Evolutionary conservation across 176 grass and related monocot genomes (phyloP).

Genomic region (Hyparrhenia diplandra): DNA sequence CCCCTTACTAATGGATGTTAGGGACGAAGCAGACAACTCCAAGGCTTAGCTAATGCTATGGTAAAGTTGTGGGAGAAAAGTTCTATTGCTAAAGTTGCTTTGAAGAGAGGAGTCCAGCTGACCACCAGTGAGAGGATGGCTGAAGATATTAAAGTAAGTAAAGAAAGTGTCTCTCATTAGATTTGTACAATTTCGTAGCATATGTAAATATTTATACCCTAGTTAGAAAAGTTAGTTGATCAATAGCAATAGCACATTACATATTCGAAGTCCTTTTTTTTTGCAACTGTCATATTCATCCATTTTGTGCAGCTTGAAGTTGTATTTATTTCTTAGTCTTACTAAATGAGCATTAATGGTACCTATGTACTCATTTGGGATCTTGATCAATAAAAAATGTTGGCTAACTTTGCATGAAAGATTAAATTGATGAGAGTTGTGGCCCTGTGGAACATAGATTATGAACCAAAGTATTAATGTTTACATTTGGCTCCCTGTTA

Average conservation of each 20-base stretch:
- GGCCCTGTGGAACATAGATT: background rate
- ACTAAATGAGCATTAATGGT: background rate
- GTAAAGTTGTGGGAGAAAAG: constrained; percentile 91
- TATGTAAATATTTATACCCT: background rate
- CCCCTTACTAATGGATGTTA: constrained; percentile 28
- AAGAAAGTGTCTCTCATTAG: background rate
- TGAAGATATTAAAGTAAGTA: constrained; percentile 87
- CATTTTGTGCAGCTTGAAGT: constrained; percentile 5
- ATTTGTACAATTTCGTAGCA: background rate
- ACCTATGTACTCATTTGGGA: too few relatives aligned
- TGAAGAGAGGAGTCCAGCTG: constrained; percentile 88
- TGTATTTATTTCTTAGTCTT: background rate
- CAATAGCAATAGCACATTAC: background rate
- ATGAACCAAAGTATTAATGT: background rate
- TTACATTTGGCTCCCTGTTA: background rate
- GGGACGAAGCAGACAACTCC: constrained; percentile 88
- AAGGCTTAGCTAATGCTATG: constrained; percentile 85
- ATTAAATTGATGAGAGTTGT: background rate
- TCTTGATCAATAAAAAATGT: background rate
- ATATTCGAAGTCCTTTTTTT: background rate
- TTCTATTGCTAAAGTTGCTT: constrained; percentile 84
- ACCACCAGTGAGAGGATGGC: constrained; percentile 96
- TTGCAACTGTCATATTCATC: background rate
- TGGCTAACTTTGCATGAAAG: background rate
- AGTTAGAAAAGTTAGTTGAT: constrained; percentile 7